Base-by-base conservation (phyloP, 129 eudicot genomes). In the Flaveria ramosissima region DNA sequence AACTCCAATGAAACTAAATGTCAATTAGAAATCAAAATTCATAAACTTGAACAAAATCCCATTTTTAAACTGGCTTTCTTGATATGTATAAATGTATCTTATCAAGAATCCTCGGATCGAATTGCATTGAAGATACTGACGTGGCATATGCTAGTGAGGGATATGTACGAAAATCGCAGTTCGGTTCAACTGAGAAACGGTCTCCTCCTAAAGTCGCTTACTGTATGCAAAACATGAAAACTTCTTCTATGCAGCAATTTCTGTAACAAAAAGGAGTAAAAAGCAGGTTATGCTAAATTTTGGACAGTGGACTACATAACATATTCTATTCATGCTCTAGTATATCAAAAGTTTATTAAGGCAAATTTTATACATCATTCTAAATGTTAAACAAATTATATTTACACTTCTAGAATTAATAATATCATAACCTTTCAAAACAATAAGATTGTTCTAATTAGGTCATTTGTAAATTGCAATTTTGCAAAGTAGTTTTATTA, bases 211-310 rank as follows among this genome's bases (percentile, higher is more conserved):
- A 57, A 84, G 69, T 80, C 80, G 84, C 76, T 85, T 80, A 88
- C 71, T 61, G 83, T 82, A 30, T 82, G 76, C 83, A 77, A 83
- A 75, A 80, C 80, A 60, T 64, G 83, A 85, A 78, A 66, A 73
- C 80, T 71, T 79, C 60, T 53, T 53, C 92, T 90, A 87, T 62
- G 96, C 84, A 73, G 92, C 92, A 81, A 85, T 85, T 59, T 91
- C 96, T 90, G 92, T 57, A 77, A 39, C 53, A 45, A 59, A 60
- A 52, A 45, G 15, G 21, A 71, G 17, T 23, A 69, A 80, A 45
- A 16, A 26, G 21, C 19, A 59, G 23, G 76, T 81, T 51, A 72
- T 51, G 55, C 13, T 17, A 45, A 24, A 19, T 9, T 8, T 56
- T 16, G 42, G 5, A 51, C 13, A 36, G 41, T 36, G 41, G 7